These are phyloP conservation scores for Bruguiera hainesii DNA, from an alignment of 441 rosid species.

Conservation along the genomic window DNA sequence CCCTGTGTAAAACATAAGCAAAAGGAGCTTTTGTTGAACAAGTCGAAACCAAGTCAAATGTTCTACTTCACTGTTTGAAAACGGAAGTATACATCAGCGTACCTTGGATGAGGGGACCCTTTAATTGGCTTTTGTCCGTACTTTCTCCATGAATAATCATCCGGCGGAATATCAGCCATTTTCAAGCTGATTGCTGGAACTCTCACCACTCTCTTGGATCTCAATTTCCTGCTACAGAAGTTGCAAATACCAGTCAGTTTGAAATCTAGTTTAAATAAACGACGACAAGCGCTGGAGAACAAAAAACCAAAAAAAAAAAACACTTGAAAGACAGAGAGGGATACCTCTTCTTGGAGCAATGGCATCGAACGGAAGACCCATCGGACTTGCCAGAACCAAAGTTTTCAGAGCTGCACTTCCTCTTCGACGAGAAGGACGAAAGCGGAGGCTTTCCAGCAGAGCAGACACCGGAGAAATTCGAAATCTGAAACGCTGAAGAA, in stretches of 20 bases:
- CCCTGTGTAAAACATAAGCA: conserved; percentile 35
- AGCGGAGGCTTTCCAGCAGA: conserved; percentile 52
- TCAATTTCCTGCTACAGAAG: conserved; percentile 41
- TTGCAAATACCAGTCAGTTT: not conserved
- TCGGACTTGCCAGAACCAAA: conserved; percentile 49
- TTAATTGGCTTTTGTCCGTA: conserved; percentile 79
- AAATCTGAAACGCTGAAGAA: conserved; percentile 50
- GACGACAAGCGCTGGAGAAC: not conserved
- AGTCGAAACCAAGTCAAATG: no score
- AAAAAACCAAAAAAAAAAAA: not conserved
- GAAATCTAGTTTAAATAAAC: not conserved
- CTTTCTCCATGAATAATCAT: conserved; percentile 80
- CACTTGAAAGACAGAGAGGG: no score
- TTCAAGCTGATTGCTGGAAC: conserved; percentile 73
- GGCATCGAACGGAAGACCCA: conserved; percentile 59
- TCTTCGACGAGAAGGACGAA: conserved; percentile 53
- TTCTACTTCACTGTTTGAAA: conserved; percentile 14
- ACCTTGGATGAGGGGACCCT: conserved; percentile 86
- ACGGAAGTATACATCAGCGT: not conserved
- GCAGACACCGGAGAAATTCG: conserved; percentile 50
- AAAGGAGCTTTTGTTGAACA: no score
- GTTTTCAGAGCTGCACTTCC: conserved; percentile 54
- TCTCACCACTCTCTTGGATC: conserved; percentile 59
- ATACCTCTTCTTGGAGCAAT: conserved; percentile 76
- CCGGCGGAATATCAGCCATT: conserved; percentile 70